Percentiles rank a stretch among this genome's conserved stretches.
phyloP scores from a whole-genome alignment of 306 rosid species.

The Malus asiatica region DNA sequence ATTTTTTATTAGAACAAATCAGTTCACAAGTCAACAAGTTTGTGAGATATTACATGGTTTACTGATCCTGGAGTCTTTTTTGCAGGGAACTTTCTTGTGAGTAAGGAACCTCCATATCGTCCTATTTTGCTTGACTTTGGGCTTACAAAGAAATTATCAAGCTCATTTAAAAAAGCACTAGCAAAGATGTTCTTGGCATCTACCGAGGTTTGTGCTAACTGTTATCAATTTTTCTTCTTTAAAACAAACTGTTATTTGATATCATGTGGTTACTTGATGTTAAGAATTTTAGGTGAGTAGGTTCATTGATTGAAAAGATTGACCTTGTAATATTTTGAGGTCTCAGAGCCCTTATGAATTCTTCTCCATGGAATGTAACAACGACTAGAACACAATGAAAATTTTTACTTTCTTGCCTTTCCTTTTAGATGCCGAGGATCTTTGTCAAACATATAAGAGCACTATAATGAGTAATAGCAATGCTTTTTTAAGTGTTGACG shows the following conservation, averaged over 20 bases:
- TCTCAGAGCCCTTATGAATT: background rate
- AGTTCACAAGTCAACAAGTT: slow-evolving; percentile 4
- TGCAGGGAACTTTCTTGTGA: slow-evolving; percentile 93
- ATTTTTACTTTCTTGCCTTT: background rate
- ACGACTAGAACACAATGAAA: background rate
- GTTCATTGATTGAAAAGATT: background rate
- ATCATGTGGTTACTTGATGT: background rate
- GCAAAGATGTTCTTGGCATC: slow-evolving; percentile 98
- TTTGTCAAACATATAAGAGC: background rate
- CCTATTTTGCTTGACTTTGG: slow-evolving; percentile 98
- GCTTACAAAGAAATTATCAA: slow-evolving; percentile 76
- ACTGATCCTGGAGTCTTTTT: slow-evolving; percentile 13
- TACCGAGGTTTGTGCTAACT: slow-evolving; percentile 66
- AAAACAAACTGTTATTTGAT: background rate
- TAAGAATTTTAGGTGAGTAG: background rate
- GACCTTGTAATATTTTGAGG: no score
- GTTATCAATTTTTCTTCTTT: background rate
- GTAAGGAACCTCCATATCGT: slow-evolving; percentile 89
- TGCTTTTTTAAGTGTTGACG: background rate
- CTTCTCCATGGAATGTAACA: background rate
- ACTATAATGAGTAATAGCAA: background rate
- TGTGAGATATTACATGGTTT: slow-evolving; percentile 6
- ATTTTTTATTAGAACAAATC: background rate
- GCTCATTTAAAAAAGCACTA: slow-evolving; percentile 69
- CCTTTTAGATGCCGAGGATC: background rate